Evolutionary conservation across 2,329 filamentous ascomycete species (phyloP), one percentile per base, ranked within the genome.

Genomic region (Phyllosticta citribraziliensis): DNA sequence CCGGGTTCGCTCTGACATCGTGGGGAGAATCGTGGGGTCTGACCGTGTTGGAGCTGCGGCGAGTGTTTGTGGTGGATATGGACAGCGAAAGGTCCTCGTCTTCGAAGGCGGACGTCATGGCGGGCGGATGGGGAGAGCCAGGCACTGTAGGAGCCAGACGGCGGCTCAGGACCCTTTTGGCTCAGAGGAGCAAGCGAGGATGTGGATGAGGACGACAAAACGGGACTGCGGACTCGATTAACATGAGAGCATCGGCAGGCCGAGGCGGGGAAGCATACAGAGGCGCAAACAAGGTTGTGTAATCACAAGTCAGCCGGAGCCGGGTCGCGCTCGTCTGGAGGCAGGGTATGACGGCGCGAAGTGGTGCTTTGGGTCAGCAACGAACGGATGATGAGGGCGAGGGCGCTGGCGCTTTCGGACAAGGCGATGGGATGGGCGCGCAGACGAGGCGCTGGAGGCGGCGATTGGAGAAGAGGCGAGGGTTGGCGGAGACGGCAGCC

Each of bases 101-200:
- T 72, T 92, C 88, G 74, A 88, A 88, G 67, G 73, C 67, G 66
- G 73, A 69, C 22, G 72, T 72, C 74, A 76, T 76, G 67, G 58
- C 57, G 61, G 57, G 24, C 11, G 22, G 27, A 24, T 35, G 24
- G 54, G 11, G 11, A 55, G 24, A 30, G 60, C 52, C 52, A 55
- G 33, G 33, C n/a, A n/a, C n/a, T n/a, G n/a, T 57, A 50, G 12
- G n/a, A 22, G 59, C 19, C 59, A 30, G 27, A 47, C 20, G 59
- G 55, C 55, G 52, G 20, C 25, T 53, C 52, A 53, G 10, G 52
- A 53, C 40, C 40, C 40, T 47, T 47, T 19, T n/a, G 14, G 40
- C 40, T 47, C 40, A 53, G 52, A 24, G 52, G 19, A 24, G 10
- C 40, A 47, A 47, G 40, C 40, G 40, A 27, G 52, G 52, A 53